phyloP scores from a whole-genome alignment of 495 filamentous ascomycete genomes.

The Filosporella fistucella region DNA sequence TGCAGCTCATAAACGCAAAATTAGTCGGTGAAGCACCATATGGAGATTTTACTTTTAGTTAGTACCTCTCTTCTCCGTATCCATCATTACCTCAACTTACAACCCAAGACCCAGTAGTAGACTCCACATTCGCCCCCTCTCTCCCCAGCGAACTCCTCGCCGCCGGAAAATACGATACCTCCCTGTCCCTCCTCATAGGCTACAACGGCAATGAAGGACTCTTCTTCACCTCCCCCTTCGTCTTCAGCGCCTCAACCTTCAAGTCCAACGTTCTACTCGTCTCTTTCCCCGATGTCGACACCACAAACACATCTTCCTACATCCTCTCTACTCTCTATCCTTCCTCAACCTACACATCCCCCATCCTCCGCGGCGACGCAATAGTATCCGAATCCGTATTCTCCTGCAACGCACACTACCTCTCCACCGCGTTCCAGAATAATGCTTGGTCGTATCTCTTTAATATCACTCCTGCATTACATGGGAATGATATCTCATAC shows the following conservation, averaged over 20 bases:
- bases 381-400: slow-evolving; percentile 37
- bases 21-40: slow-evolving; percentile 36
- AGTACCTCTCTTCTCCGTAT: background rate
- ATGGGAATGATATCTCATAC: slow-evolving; percentile 49
- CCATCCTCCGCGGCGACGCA: slow-evolving; percentile 30
- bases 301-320: background rate
- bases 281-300: slow-evolving; percentile 2
- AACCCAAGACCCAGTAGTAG: slow-evolving; percentile 41
- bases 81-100: background rate
- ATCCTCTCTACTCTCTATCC: slow-evolving; percentile 15
- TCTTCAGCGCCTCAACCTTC: slow-evolving; percentile 25
- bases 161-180: slow-evolving; percentile 49
- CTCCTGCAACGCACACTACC: slow-evolving; percentile 43
- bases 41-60: slow-evolving; percentile 49
- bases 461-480: slow-evolving; percentile 51
- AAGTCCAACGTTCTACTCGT: slow-evolving; percentile 25
- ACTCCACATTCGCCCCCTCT: slow-evolving; percentile 53
- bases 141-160: slow-evolving; percentile 53
- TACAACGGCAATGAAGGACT: slow-evolving; percentile 52
- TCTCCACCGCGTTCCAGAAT: slow-evolving; percentile 21
- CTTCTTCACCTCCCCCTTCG: slow-evolving; percentile 17
- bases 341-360: slow-evolving; percentile 35
- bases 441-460: slow-evolving; percentile 55
- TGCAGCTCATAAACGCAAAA: slow-evolving; percentile 47
- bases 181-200: slow-evolving; percentile 49